phyloP scores from a whole-genome alignment of 192 early-diverging fungal genomes.

The Kickxella alabastrina region DNA sequence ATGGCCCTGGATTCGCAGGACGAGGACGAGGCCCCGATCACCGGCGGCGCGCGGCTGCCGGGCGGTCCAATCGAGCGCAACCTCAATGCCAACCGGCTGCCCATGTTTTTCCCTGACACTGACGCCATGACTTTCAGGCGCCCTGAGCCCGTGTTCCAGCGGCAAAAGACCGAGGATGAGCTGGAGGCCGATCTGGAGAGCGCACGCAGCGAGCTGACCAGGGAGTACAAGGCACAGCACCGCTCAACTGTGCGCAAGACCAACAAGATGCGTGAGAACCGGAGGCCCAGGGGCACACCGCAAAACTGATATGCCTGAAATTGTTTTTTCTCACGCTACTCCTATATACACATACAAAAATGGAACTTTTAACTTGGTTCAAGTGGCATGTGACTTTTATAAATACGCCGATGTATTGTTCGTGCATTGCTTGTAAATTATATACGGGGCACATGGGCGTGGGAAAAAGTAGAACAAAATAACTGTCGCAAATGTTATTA shows the following conservation, averaged over 20 bases:
- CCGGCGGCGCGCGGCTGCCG: conserved; percentile 22
- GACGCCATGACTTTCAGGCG: conserved; percentile 31
- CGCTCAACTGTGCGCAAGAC: conserved; percentile 21
- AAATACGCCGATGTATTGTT: neutral
- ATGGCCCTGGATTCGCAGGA: neutral
- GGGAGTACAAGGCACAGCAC: conserved; percentile 43
- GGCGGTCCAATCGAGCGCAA: conserved; percentile 33
- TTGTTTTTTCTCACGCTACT: conserved; percentile 7
- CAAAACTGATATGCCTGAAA: neutral
- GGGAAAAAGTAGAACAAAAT: neutral
- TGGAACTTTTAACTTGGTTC: no score
- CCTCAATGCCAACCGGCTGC: conserved; percentile 45
- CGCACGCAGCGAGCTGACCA: conserved; percentile 12
- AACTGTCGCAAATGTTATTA: neutral
- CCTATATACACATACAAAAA: no score
- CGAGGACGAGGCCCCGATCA: conserved; percentile 23
- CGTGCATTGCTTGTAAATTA: neutral
- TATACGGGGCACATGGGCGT: neutral
- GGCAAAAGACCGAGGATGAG: conserved; percentile 48
- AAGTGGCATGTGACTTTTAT: no score
- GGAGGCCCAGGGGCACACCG: conserved; percentile 2
- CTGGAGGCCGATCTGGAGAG: conserved; percentile 28
- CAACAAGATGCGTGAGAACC: conserved; percentile 21
- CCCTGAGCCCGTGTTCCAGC: conserved; percentile 47
- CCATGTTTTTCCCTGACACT: conserved; percentile 38